Base-by-base conservation (phyloP, 2,329 filamentous ascomycete genomes). In the Penicillium sp. region DNA sequence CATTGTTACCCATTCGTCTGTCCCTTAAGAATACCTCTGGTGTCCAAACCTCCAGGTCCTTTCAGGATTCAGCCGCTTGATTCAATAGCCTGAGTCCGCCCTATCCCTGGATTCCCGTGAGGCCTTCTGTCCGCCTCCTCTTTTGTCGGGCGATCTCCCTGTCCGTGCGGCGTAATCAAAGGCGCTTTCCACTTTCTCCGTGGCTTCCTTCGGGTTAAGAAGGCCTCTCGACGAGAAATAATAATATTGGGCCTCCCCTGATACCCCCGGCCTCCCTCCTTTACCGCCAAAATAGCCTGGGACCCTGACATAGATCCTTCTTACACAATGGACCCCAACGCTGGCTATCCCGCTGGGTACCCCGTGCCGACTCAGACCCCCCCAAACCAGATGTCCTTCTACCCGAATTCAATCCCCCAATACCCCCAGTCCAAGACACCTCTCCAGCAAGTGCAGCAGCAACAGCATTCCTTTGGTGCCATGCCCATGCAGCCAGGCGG, bases 341-440 rank as follows among this genome's bases (percentile, higher is more conserved):
- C 62, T 61, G 64, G 64, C 53, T 69, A 67, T 63, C 64, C 66
- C 58, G 63, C 72, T 56, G 73, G 68, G 55, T 76, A 72, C 70
- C 73, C 75, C 65, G 69, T 73, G 61, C 68, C 68, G 56, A 64
- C 66, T 54, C 75, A 75, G 58, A 70, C 66, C 60, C 69, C 68
- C 63, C 68, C 64, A 57, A 72, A 72, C 55, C 73, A 73, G 60
- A 72, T 75, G 58, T 64, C 74, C 45, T 76, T 71, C 64, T 76
- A 76, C 64, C 70, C 73, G 54, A 75, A 72, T 62, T 63, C 68
- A 38, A 65, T 71, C 11, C 66, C 72, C 58, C 66, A 68, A 45
- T 76, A 71, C 58, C 67, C 74, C 52, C 73, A 73, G 64, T 63
- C 69, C 34, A 75, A 74, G 59, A 58, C 67, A 45, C 68, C 69